A percentile compares a stretch with the other conserved stretches of the same genome.
These are phyloP conservation scores for Ballota nigra DNA, from an alignment of 257 asterid genomes.

Conservation along the genomic window DNA sequence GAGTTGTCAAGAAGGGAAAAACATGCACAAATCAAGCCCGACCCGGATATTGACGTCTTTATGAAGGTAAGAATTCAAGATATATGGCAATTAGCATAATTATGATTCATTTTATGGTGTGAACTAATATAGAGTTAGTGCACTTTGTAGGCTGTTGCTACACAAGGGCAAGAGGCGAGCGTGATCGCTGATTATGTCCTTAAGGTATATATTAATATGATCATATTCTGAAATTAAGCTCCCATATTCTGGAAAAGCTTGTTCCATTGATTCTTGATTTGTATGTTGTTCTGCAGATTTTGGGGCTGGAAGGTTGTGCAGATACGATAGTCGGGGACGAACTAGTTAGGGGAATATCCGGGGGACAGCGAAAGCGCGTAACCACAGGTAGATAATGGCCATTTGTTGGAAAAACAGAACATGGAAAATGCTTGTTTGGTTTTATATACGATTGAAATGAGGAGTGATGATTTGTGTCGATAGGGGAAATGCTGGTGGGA, in stretches of 20 bases:
- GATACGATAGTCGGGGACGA: slow-evolving; percentile 54
- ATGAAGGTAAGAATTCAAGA: slow-evolving; percentile 36
- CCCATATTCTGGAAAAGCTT: not conserved
- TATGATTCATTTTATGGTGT: not conserved
- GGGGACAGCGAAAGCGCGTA: slow-evolving; percentile 49
- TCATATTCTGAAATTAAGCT: not conserved
- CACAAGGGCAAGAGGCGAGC: slow-evolving; percentile 40
- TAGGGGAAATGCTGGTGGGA: slow-evolving; percentile 61
- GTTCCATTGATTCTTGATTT: not conserved
- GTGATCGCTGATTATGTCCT: slow-evolving; percentile 43
- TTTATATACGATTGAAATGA: not conserved
- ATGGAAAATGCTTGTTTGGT: not conserved
- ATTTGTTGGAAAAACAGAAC: not conserved
- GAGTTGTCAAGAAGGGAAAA: slow-evolving; percentile 50
- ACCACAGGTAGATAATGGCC: slow-evolving; percentile 31
- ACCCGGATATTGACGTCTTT: slow-evolving; percentile 49
- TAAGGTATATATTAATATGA: slow-evolving; percentile 40
- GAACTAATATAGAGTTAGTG: not conserved
- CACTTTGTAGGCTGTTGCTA: slow-evolving; percentile 41
- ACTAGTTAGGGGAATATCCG: slow-evolving; percentile 47
- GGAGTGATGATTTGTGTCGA: not conserved
- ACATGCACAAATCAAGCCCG: slow-evolving; percentile 43
- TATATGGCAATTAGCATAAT: not conserved
- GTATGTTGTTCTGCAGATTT: slow-evolving; percentile 27
- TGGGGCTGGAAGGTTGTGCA: slow-evolving; percentile 51